Evolutionary conservation across 2,329 filamentous ascomycete species (phyloP).

Genomic region (Venturia aucupariae): DNA sequence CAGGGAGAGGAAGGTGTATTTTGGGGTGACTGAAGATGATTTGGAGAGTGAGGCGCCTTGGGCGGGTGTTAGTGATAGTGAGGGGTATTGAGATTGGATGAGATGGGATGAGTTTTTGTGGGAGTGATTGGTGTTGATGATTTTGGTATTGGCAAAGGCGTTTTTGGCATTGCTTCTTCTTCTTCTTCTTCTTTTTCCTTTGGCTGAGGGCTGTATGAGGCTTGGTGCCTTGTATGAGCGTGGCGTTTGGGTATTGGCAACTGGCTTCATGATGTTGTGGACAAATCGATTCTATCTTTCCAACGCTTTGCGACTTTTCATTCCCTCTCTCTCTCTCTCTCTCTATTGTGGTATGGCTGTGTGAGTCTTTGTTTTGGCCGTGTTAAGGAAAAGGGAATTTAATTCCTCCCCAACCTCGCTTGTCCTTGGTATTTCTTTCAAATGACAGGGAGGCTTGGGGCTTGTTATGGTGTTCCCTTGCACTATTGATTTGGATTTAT

Average conservation of each 20-base stretch:
- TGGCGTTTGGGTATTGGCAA: background rate
- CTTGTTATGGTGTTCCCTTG: too few relatives aligned
- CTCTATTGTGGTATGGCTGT: too few relatives aligned
- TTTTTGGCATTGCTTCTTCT: background rate
- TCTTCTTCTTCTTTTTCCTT: background rate
- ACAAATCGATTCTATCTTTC: too few relatives aligned
- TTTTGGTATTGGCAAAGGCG: background rate
- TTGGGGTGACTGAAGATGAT: background rate
- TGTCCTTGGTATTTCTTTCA: too few relatives aligned
- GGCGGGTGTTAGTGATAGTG: conserved; percentile 14
- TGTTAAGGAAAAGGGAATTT: too few relatives aligned
- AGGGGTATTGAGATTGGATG: background rate
- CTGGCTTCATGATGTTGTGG: background rate
- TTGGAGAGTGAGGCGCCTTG: conserved; percentile 5
- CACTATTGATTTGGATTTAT: too few relatives aligned
- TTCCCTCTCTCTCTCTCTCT: background rate
- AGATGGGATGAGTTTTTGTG: background rate
- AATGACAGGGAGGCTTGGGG: too few relatives aligned
- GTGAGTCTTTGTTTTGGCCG: too few relatives aligned
- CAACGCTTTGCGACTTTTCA: too few relatives aligned
- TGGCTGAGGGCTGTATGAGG: background rate
- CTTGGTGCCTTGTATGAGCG: background rate
- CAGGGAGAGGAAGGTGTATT: conserved; percentile 3
- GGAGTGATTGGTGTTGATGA: background rate
- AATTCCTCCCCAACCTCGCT: too few relatives aligned